Conservation (phyloP, 2,329 filamentous ascomycete species). For the Tolypocladium tropicale region DNA sequence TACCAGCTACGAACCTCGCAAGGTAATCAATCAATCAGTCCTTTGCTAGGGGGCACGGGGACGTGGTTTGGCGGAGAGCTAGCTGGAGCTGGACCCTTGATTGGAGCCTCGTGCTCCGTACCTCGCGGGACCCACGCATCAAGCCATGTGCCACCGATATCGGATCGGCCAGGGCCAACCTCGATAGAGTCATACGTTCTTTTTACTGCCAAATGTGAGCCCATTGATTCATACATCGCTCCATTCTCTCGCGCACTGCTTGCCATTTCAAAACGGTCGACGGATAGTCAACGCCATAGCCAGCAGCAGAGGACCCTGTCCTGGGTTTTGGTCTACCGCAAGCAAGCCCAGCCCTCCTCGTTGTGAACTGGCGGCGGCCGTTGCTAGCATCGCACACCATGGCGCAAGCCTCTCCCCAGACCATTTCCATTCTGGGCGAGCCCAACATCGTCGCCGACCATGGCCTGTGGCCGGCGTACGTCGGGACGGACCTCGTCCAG, state of each 20-base stretch:
- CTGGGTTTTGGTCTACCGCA: not conserved
- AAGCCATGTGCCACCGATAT: not conserved
- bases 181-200: constrained; percentile 3
- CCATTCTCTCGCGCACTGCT: not conserved
- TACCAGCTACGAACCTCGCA: no score
- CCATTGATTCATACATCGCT: not conserved
- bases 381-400: constrained; percentile 8
- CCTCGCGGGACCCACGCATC: not conserved
- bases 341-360: not conserved
- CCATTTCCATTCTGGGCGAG: constrained; percentile 75
- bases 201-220: not conserved
- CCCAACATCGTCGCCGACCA: constrained; percentile 90
- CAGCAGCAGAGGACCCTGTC: not conserved
- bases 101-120: not conserved
- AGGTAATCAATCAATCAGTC: no score
- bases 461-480: constrained; percentile 75
- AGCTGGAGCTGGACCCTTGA: no score
- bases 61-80: no score
- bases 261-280: not conserved
- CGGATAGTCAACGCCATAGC: not conserved
- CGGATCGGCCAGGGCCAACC: constrained; percentile 3
- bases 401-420: constrained; percentile 32
- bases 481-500: constrained; percentile 68
- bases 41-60: no score
- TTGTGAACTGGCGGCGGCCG: not conserved